Base-by-base conservation (phyloP, 257 asterid species). In the Sherardia arvensis region DNA sequence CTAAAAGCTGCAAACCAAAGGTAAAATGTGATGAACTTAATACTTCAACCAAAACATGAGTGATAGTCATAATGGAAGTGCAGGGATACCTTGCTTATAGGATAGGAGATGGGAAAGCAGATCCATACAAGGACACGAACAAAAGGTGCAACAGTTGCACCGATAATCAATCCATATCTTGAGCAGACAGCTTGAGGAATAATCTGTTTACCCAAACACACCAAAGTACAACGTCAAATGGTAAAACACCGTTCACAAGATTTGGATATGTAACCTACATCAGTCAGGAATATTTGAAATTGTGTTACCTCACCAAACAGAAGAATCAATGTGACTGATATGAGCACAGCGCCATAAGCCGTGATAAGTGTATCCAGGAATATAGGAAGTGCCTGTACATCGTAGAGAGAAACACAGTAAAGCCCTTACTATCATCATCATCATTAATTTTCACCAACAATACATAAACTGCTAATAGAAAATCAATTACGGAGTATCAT, bases 181-280 rank as follows among this genome's bases (percentile, higher is more conserved):
- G 97, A 69, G 83, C 99, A 93, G 73, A 90, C 84, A 49, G 97
- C 85, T 75, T 93, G 99, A 33, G 99, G 97, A 62, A 93, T 90
- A 65, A 93, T 93, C 99, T 93, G 86, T 53, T 63, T 25, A 64
- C n/a, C n/a, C n/a, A n/a, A 23, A 58, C 61, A 59, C 17, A 45
- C 40, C 33, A 60, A 36, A 33, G 32, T 47, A n/a, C 51, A 4
- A 47, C 22, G 26, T n/a, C 20, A 61, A 23, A 28, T 68, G 15
- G 53, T 30, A 8, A 59, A 62, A 20, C 55, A 47, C 40, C 25
- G 7, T 12, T 53, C 53, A 21, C 29, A 53, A 28, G 27, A 11
- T 3, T 25, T 26, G 26, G 40, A 38, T 8, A 36, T 54, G 30
- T n/a, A 21, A 21, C 1, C 22, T 21, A 33, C 34, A 55, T 12